Base-by-base conservation (phyloP, 2,329 filamentous ascomycete genomes). In the Alternaria sp. region DNA sequence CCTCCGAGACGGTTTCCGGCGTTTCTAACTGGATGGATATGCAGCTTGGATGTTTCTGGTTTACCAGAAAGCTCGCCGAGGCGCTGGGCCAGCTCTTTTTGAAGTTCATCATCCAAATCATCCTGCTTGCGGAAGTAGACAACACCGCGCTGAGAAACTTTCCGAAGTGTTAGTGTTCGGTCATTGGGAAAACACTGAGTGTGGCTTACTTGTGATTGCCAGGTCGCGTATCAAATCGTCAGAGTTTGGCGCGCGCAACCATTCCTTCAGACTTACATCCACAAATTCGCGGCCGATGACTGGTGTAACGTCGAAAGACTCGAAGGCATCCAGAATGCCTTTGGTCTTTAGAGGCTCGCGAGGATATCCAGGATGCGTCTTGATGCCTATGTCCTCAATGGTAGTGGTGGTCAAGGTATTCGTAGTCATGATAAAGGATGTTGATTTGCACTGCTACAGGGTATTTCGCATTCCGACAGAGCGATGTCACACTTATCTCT, bases 221-320 rank as follows among this genome's bases (percentile, higher is more conserved):
- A 92, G 81, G 67, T 92, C 90, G 0, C 87, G 84, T 18, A 92
- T 72, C 21, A 91, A 78, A 43, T 89, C 87, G 58, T 92, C 89
- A 0, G 88, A 84, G 71, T 91, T 90, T 0, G 87, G 83, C 0
- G 87, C 86, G 30, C 87, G 81, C 10, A 92, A 82, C 60, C 92
- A 89, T 21, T 92, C 88, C 7, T 85, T 85, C 1, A 91, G 79
- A 63, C 89, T 86, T 25, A 86, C 76, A 43, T 84, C 84, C 43
- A 83, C 80, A 63, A 85, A 91, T 70, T 91, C 89, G 3, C 84
- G 83, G 12, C 89, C 89, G 61, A 91, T 90, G 50, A 85, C 79
- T 0, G 88, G 88, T 1, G 89, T 90, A 3, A 87, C 80, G 26
- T 90, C 88, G 60, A 88, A 87, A 3, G 82, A 82, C 64, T 87